A percentile compares a stretch with the other conserved stretches of the same genome.
Evolutionary conservation across 2,329 filamentous ascomycete species (phyloP).

Genomic region (Cordyceps militaris): DNA sequence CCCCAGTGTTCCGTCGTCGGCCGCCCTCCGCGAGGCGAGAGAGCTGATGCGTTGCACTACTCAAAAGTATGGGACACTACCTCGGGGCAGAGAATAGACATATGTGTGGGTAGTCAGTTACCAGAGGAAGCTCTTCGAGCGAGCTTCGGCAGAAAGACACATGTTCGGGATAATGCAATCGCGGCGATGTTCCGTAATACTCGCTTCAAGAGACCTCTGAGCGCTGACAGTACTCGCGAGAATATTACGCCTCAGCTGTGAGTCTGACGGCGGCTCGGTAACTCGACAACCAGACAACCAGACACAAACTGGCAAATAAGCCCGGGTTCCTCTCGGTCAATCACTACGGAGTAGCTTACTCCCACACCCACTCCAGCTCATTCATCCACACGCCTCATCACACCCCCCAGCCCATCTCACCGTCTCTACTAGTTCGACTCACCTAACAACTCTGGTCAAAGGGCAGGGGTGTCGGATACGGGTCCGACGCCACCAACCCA

Average conservation of each 20-base stretch:
- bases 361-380: constrained; percentile 8
- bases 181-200: neutral
- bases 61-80: too few species aligned
- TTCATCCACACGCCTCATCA: constrained; percentile 6
- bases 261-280: neutral
- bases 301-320: constrained; percentile 3
- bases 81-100: too few species aligned
- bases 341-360: constrained; percentile 1
- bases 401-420: constrained; percentile 8
- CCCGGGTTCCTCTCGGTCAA: constrained; percentile 2
- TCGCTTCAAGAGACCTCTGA: neutral
- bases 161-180: constrained; percentile 1
- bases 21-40: neutral
- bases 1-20: constrained; percentile 1
- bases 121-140: neutral
- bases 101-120: too few species aligned
- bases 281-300: neutral
- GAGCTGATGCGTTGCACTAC: neutral
- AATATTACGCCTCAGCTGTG: constrained; percentile 1
- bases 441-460: constrained; percentile 1
- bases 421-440: constrained; percentile 1
- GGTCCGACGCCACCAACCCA: constrained; percentile 12
- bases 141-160: neutral
- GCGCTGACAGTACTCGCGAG: neutral
- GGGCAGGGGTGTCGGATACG: constrained; percentile 13